Evolutionary conservation across 768 basidiomycete species (phyloP), one percentile per base, ranked within the genome.

Genomic region (Zangia roseola): DNA sequence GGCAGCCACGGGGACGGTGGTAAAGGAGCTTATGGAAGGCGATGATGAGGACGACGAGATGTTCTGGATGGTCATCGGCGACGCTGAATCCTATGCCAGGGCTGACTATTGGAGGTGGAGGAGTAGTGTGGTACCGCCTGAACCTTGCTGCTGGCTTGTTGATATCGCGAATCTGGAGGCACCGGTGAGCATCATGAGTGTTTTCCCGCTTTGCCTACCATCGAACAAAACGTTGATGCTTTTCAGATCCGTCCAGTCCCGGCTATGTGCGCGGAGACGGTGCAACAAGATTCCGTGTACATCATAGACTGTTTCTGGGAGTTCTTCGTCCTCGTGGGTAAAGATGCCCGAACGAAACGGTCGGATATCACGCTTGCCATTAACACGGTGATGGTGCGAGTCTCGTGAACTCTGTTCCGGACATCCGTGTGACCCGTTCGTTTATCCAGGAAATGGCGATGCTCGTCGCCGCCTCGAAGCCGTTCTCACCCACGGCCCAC

Each of bases 61-160:
- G 79, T 91, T 93, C 61, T 91, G 91, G 87, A 83, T 88, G 81
- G 78, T 88, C 31, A 73, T 92, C 3, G 90, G 90, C n/a, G 80
- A 88, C 20, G 76, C 81, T 2, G 77, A 78, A 2, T 54, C 58
- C 5, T 91, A 83, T 61, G 88, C 88, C 4, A 82, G 78, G 36
- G 91, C 91, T 1, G 81, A 91, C 55, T 86, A 91, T 63, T 93
- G 91, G 91, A 78, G 65, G 60, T 93, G 88, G 86, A 77, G 85
- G 57, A 66, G 67, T 21, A 63, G 57, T 16, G 64, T 70, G n/a
- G 46, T 61, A 35, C 60, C 63, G 7, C 58, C 65, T 7, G 74
- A 78, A 40, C 80, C 87, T 33, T 72, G 73, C 20, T 69, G 84
- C 17, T 91, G 87, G 86, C 69, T 73, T 33, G 74, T 90, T 21